Evolutionary conservation across 495 filamentous ascomycete species (phyloP).

Genomic region (Parathielavia hyrcaniae): DNA sequence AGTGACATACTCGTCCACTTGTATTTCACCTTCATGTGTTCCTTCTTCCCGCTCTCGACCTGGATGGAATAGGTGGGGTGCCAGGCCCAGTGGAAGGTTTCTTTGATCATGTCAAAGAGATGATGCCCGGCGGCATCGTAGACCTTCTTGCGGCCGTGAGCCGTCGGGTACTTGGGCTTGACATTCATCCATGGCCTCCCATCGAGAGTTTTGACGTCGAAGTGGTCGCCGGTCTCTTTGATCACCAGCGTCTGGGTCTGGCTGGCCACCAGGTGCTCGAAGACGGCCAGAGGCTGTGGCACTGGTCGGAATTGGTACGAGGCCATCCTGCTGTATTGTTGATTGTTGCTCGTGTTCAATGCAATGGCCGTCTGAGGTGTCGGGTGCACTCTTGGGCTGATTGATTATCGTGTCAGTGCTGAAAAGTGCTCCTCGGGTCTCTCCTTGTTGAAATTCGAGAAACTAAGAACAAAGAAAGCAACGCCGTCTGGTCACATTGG

Average conservation of each 20-base stretch:
- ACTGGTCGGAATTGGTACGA: constrained; percentile 31
- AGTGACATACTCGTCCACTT: constrained; percentile 41
- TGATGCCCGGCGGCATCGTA: constrained; percentile 41
- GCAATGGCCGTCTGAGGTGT: too few relatives aligned
- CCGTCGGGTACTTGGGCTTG: constrained; percentile 40
- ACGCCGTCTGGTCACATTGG: too few relatives aligned
- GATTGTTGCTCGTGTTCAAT: too few relatives aligned
- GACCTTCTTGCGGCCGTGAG: constrained; percentile 43
- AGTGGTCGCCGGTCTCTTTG: constrained; percentile 51
- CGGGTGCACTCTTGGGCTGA: too few relatives aligned
- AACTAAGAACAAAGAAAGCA: too few relatives aligned
- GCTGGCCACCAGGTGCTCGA: constrained; percentile 43
- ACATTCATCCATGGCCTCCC: constrained; percentile 49
- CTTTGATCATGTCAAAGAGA: constrained; percentile 49
- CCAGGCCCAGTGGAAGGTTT: constrained; percentile 41
- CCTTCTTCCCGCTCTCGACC: constrained; percentile 31
- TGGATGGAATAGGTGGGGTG: constrained; percentile 46
- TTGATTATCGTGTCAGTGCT: too few relatives aligned
- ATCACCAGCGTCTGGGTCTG: constrained; percentile 46
- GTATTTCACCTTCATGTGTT: constrained; percentile 48
- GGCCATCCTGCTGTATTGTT: neutral
- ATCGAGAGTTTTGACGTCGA: constrained; percentile 44
- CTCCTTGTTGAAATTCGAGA: too few relatives aligned
- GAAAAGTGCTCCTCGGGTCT: too few relatives aligned
- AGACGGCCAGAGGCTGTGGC: constrained; percentile 41